A percentile compares a stretch with the other conserved stretches of the same genome.
These are phyloP conservation scores for Aspergillus ellipticus DNA, from an alignment of 495 filamentous ascomycete genomes.

Conservation along the genomic window DNA sequence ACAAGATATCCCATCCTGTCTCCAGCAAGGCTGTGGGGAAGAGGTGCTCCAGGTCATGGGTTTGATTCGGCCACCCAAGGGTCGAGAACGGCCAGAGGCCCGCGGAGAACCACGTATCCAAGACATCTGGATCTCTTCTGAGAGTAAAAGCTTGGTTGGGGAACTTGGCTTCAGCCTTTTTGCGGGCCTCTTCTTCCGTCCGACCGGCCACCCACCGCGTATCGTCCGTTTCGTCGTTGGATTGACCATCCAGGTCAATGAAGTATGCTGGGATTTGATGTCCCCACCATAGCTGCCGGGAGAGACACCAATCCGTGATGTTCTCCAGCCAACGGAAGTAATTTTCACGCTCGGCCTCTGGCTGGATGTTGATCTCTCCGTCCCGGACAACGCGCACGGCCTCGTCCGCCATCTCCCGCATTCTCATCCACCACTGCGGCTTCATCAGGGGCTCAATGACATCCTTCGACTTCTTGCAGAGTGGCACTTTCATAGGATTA, in stretches of 20 bases:
- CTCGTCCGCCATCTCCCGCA: conserved; percentile 54
- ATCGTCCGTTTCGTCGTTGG: conserved; percentile 46
- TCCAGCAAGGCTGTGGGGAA: conserved; percentile 74
- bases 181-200: conserved; percentile 58
- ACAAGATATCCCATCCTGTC: conserved; percentile 85
- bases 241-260: conserved; percentile 63
- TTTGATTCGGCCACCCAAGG: conserved; percentile 72
- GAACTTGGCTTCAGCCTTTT: conserved; percentile 65
- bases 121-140: conserved; percentile 64
- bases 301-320: conserved; percentile 80
- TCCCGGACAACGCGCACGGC: conserved; percentile 64
- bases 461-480: conserved; percentile 70
- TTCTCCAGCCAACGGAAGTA: conserved; percentile 71
- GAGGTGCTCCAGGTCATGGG: conserved; percentile 60
- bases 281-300: conserved; percentile 83
- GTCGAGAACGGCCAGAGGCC: conserved; percentile 80
- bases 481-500: conserved; percentile 74
- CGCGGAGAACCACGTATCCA: conserved; percentile 83
- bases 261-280: conserved; percentile 75
- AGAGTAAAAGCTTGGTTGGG: conserved; percentile 66
- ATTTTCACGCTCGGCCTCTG: conserved; percentile 62
- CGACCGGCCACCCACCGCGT: conserved; percentile 67
- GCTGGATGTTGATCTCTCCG: conserved; percentile 66
- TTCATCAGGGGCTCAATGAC: conserved; percentile 77
- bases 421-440: conserved; percentile 76